These are phyloP conservation scores for Globisporangium paddicum DNA, from an alignment of 352 stramenopile species.

Conservation along the genomic window DNA sequence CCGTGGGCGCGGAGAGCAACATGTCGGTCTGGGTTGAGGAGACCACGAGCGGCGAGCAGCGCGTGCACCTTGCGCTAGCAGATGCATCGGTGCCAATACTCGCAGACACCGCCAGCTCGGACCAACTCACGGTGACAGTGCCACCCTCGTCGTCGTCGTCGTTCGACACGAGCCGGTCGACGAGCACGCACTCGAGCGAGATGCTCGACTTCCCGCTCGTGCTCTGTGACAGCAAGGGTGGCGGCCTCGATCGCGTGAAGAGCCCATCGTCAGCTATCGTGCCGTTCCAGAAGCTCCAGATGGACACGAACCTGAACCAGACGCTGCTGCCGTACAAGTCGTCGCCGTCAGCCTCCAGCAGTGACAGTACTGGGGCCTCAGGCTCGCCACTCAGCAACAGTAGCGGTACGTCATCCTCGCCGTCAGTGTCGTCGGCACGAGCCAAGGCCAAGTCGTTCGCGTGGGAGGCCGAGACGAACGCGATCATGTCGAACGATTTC, in stretches of 20 bases:
- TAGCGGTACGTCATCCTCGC: neutral
- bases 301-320: constrained; percentile 75
- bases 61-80: constrained; percentile 38
- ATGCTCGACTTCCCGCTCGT: constrained; percentile 55
- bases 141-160: neutral
- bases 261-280: constrained; percentile 53
- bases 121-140: neutral
- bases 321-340: constrained; percentile 49
- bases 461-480: constrained; percentile 21
- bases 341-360: neutral
- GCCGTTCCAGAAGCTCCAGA: constrained; percentile 76
- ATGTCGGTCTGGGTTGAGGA: constrained; percentile 59
- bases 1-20: constrained; percentile 34
- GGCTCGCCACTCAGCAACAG: neutral
- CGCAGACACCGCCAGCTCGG: neutral
- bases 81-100: constrained; percentile 9
- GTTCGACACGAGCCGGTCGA: constrained; percentile 6
- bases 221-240: constrained; percentile 27
- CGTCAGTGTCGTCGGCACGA: neutral
- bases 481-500: constrained; percentile 54
- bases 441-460: constrained; percentile 29
- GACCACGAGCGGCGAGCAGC: constrained; percentile 31
- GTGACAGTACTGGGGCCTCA: neutral
- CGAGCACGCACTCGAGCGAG: constrained; percentile 10
- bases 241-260: neutral